Evolutionary conservation across 2,329 filamentous ascomycete genomes (phyloP), one percentile per base, ranked within the genome.

Genomic region (Colletotrichum cereale): DNA sequence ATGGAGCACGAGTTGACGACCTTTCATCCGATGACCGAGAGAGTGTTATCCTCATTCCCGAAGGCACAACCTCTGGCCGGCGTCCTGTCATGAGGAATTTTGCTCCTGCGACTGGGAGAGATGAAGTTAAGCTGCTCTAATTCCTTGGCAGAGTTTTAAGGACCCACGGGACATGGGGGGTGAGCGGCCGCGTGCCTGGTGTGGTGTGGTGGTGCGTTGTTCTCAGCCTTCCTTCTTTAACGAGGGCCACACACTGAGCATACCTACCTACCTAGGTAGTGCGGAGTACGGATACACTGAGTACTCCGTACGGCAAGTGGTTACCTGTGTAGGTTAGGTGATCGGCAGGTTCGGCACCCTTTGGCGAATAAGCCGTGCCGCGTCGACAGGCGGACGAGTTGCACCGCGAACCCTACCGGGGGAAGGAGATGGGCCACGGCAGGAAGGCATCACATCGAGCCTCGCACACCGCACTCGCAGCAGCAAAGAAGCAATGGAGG

Each of bases 341-440:
- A 61, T 60, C 56, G 56, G 36, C 56, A 47, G 38, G 38, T 47
- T 60, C 56, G 42, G 58, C 48, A 48, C 40, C 42, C 4, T 47
- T 34, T 36, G 42, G 31, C 40, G 21, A 24, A 11, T 7, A 24
- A 14, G 42, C 29, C 29, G 29, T 31, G 48, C 48, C 48, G 48
- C 31, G 26, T 26, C 47, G 12, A 24, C n/a, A 38, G n/a, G 56
- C 56, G 58, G 58, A 24, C 29, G 29, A 61, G 42, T 38, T 71
- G 57, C 58, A 63, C 52, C 68, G 42, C 47, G 48, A 65, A 36
- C 67, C 47, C 67, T 57, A 67, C 71, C 38, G 40, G 42, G 62
- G 24, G 40, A 10, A 18, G 7, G 16, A n/a, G 26, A 18, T 4
- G 21, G 16, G 14, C 16, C 40, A 67, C 52, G 62, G 55, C 57